Percentiles rank a stretch among this genome's conserved stretches.
Conservation (phyloP, 345 rosid species). For the Erysimum cheiranthoides region DNA sequence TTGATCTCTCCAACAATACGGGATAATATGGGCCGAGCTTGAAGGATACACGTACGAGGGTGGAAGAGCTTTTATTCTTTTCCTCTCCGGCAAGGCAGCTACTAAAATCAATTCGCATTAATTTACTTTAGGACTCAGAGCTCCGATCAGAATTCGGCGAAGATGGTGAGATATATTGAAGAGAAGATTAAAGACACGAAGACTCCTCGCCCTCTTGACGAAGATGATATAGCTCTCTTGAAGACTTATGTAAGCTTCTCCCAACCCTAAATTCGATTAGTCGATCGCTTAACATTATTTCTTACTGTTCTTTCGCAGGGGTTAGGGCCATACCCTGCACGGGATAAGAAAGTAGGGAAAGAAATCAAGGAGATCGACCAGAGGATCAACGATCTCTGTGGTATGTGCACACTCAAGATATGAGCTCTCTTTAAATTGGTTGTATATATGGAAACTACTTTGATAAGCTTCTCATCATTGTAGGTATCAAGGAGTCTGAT, state of each 20-base stretch:
- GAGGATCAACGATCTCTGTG: conserved; percentile 85
- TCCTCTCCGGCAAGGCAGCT: conserved; percentile 41
- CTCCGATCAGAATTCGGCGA: conserved; percentile 5
- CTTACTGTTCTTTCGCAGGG: conserved; percentile 56
- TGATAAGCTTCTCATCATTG: not conserved
- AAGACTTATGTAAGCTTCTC: conserved; percentile 71
- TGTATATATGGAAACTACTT: not conserved
- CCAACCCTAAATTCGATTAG: conserved; percentile 22
- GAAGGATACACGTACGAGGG: too few species aligned
- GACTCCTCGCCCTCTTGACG: conserved; percentile 86
- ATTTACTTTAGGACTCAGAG: not conserved
- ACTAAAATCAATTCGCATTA: not conserved
- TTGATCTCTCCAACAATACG: too few species aligned
- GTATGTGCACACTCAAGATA: conserved; percentile 48
- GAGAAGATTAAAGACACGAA: conserved; percentile 84
- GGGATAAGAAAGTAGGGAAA: conserved; percentile 88
- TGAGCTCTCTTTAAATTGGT: not conserved
- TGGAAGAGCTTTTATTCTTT: not conserved
- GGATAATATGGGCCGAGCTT: too few species aligned
- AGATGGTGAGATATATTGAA: conserved; percentile 55
- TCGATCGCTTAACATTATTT: too few species aligned
- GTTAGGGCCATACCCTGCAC: conserved; percentile 84
- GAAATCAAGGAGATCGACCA: conserved; percentile 91
- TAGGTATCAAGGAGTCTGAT: conserved; percentile 97
- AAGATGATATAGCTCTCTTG: conserved; percentile 93